A percentile compares a stretch with the other conserved stretches of the same genome.
These are phyloP conservation scores for Malassezia pachydermatis DNA, from an alignment of 1,284 basidiomycete genomes.

Conservation along the genomic window DNA sequence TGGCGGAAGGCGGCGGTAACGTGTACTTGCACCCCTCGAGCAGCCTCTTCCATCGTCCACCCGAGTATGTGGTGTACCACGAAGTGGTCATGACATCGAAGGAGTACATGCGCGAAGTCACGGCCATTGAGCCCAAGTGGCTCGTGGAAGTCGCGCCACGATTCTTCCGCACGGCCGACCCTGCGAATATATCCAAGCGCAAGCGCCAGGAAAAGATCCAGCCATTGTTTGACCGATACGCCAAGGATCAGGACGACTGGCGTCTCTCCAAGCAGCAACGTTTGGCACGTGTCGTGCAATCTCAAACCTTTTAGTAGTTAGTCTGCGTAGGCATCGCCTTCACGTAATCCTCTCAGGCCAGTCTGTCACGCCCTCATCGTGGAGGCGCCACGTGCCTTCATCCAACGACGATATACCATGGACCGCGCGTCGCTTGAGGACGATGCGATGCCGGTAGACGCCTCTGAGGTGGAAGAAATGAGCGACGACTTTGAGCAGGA, in stretches of 20 bases:
- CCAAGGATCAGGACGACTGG: slow-evolving; percentile 36
- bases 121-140: slow-evolving; percentile 96
- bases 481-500: not conserved
- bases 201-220: slow-evolving; percentile 97
- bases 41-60: slow-evolving; percentile 87
- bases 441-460: not conserved
- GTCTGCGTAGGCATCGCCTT: no score
- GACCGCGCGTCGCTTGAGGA: no score
- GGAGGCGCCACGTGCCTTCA: no score
- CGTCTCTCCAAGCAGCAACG: slow-evolving; percentile 23
- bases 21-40: slow-evolving; percentile 96
- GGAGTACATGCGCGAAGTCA: slow-evolving; percentile 89
- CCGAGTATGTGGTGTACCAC: slow-evolving; percentile 65
- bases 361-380: not conserved
- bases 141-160: slow-evolving; percentile 92
- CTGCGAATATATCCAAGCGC: slow-evolving; percentile 88
- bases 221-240: slow-evolving; percentile 57
- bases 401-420: no score
- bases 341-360: not conserved
- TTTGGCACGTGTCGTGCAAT: slow-evolving; percentile 10
- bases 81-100: slow-evolving; percentile 62
- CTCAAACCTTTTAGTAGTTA: slow-evolving; percentile 23
- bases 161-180: slow-evolving; percentile 94
- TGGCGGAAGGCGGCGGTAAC: slow-evolving; percentile 77
- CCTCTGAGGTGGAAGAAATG: not conserved